phyloP scores from a whole-genome alignment of 768 basidiomycete genomes.

The Macrolepiota dolichaula region DNA sequence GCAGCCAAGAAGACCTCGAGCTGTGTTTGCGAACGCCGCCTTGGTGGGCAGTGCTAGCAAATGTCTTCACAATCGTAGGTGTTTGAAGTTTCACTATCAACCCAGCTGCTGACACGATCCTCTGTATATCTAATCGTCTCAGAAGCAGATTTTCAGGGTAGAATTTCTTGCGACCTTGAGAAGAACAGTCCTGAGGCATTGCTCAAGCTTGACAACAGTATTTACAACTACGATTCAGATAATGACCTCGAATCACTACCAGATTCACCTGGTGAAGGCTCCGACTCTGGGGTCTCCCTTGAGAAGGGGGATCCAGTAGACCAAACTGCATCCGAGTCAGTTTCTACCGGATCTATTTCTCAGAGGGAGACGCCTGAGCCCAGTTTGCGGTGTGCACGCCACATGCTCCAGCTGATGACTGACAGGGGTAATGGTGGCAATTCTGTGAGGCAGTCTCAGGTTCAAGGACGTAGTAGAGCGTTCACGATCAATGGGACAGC shows the following conservation, averaged over 20 bases:
- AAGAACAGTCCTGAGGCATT: background rate
- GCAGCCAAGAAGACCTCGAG: background rate
- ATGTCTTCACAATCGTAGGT: conserved; percentile 6
- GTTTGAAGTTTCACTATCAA: background rate
- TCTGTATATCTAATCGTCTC: conserved; percentile 2
- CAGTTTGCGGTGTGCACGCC: background rate
- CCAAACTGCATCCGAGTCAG: background rate
- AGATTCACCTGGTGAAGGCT: background rate
- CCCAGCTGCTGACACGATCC: background rate
- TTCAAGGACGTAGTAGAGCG: background rate
- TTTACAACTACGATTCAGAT: conserved; percentile 7
- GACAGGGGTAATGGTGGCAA: background rate
- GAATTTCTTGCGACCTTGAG: background rate
- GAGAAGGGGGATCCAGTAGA: background rate
- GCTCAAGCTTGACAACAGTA: background rate
- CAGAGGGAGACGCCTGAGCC: background rate
- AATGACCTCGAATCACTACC: conserved; percentile 10
- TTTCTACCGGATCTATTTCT: too few relatives aligned
- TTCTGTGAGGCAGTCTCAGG: background rate
- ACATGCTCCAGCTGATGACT: background rate
- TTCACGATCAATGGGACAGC: conserved; percentile 8
- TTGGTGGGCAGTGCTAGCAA: background rate
- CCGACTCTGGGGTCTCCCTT: background rate
- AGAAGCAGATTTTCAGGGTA: background rate
- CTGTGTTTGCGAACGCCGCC: conserved; percentile 7